A percentile compares a stretch with the other conserved stretches of the same genome.
These are phyloP conservation scores for Candida xiaguanensis DNA, from an alignment of 805 yeast genomes.

Conservation along the genomic window DNA sequence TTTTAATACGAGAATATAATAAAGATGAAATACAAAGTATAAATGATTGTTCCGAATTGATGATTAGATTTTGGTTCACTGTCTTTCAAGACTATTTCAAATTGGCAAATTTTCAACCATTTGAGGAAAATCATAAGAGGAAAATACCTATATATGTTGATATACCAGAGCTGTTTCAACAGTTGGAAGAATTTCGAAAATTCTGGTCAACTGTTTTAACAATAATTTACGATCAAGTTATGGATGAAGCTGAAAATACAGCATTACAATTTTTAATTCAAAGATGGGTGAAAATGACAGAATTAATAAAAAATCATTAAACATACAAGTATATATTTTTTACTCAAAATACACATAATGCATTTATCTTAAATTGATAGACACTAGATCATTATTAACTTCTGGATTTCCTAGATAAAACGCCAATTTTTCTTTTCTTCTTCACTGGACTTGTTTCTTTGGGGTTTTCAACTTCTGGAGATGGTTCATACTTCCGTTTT, in stretches of 20 bases:
- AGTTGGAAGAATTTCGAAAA: conserved; percentile 36
- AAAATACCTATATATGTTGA: conserved; percentile 17
- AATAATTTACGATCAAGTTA: conserved; percentile 35
- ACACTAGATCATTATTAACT: too few species aligned
- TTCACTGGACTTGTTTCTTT: neutral
- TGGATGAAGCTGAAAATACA: conserved; percentile 21
- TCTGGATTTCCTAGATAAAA: conserved; percentile 3
- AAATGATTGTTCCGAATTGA: conserved; percentile 37
- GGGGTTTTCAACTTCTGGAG: neutral
- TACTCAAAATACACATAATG: too few species aligned
- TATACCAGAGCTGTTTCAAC: conserved; percentile 11
- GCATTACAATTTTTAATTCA: conserved; percentile 26
- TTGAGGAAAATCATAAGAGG: conserved; percentile 13
- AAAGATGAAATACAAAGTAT: conserved; percentile 30
- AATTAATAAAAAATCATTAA: neutral
- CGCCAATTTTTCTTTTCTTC: conserved; percentile 9
- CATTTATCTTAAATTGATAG: neutral
- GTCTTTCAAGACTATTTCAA: conserved; percentile 53
- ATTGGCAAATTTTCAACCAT: conserved; percentile 15
- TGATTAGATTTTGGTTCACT: conserved; percentile 51
- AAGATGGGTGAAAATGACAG: conserved; percentile 29
- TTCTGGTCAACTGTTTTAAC: conserved; percentile 51
- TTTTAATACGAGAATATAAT: conserved; percentile 45
- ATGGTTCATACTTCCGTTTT: neutral
- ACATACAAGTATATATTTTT: too few species aligned